Evolutionary conservation across 176 grass and related monocot species (phyloP), one percentile per base, ranked within the genome.

Genomic region (Bromus sterilis): DNA sequence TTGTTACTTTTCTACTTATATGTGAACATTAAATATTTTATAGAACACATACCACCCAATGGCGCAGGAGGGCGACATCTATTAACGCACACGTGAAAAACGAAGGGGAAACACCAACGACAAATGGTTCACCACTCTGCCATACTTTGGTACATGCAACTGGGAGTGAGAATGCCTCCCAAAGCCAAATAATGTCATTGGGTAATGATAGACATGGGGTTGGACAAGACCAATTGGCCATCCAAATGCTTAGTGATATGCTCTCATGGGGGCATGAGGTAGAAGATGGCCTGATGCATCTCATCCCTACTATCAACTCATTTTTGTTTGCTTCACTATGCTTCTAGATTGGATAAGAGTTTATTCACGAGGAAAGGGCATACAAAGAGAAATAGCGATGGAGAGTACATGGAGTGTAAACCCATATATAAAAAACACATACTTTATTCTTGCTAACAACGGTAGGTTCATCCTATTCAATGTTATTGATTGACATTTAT

Each of bases 111-210:
- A n/a, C n/a, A n/a, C n/a, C n/a, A n/a, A n/a, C n/a, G n/a, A n/a
- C n/a, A n/a, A n/a, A n/a, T n/a, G n/a, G n/a, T n/a, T n/a, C n/a
- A n/a, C n/a, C n/a, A n/a, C n/a, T n/a, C n/a, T n/a, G n/a, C n/a
- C n/a, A n/a, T n/a, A n/a, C n/a, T n/a, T n/a, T n/a, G n/a, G n/a
- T n/a, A n/a, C n/a, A n/a, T n/a, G n/a, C n/a, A n/a, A n/a, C n/a
- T n/a, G n/a, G n/a, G 16, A 51, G 18, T n/a, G 16, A 8, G 16
- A 15, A 51, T 51, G 2, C 46, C 46, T 51, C 18, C 46, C 46
- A 7, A 20, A 20, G 16, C 16, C 14, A 68, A 21, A 6, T 20
- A 12, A 21, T 24, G 4, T 20, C 0, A 0, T 0, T 0, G 0
- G 0, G 0, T 4, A 21, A 20, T 4, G 11, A n/a, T n/a, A n/a